Conservation (phyloP, 306 rosid species). For the Biancaea sappan region DNA sequence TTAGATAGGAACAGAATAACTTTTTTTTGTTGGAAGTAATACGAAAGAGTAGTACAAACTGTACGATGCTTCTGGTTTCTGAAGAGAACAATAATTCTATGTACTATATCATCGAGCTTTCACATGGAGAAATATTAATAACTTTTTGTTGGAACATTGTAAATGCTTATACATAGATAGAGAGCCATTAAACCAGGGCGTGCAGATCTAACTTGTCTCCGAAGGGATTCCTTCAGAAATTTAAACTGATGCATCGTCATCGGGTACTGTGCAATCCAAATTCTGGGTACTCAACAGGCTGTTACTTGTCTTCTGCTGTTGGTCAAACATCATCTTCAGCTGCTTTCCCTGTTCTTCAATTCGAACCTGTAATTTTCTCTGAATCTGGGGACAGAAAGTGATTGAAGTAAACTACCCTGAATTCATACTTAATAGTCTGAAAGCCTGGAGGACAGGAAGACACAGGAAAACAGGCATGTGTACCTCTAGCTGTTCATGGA, state of each 20-base stretch:
- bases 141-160: background rate
- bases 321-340: constrained; percentile 61
- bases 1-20: background rate
- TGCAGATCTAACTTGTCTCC: constrained; percentile 46
- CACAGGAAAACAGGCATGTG: too few relatives aligned
- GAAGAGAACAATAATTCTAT: constrained; percentile 23
- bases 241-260: constrained; percentile 27
- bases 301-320: constrained; percentile 47
- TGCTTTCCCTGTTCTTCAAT: constrained; percentile 70
- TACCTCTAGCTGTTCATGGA: constrained; percentile 96
- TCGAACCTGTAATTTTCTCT: constrained; percentile 48
- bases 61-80: background rate
- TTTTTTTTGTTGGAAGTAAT: background rate
- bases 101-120: constrained; percentile 22
- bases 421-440: background rate
- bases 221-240: constrained; percentile 45
- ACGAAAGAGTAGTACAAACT: constrained; percentile 2
- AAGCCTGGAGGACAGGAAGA: background rate
- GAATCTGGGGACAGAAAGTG: constrained; percentile 42
- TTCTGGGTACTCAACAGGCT: constrained; percentile 30
- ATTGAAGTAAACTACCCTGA: background rate
- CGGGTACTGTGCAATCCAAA: constrained; percentile 29
- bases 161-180: constrained; percentile 2
- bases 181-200: background rate
- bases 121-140: constrained; percentile 13